Evolutionary conservation across 805 yeast genomes (phyloP).

Genomic region (Schwanniomyces vanrijiae): DNA sequence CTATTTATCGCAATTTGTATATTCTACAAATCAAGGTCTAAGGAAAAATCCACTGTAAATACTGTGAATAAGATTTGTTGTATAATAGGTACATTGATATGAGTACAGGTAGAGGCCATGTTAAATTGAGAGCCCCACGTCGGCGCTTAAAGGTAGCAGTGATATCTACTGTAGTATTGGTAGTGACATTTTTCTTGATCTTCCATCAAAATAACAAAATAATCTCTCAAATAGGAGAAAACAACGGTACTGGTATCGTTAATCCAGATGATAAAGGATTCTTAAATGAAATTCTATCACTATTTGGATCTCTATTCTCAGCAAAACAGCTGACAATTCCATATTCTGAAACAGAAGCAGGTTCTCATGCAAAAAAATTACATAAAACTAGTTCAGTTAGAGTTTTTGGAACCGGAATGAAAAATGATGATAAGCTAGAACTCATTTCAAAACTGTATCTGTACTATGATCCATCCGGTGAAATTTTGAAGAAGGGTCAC

Average conservation of each 20-base stretch:
- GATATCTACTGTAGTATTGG: neutral
- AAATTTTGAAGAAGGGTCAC: slow-evolving; percentile 32
- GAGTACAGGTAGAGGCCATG: neutral
- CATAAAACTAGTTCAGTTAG: slow-evolving; percentile 4
- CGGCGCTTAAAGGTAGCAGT: neutral
- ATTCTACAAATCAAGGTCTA: too few relatives aligned
- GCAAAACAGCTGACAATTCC: slow-evolving; percentile 11
- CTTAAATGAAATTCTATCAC: neutral
- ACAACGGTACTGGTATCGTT: neutral
- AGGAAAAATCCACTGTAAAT: too few relatives aligned
- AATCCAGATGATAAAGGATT: neutral
- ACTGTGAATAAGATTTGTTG: neutral
- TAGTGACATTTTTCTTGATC: neutral
- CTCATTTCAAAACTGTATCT: slow-evolving; percentile 4
- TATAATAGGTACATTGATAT: neutral
- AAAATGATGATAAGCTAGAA: slow-evolving; percentile 5
- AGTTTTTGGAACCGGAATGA: slow-evolving; percentile 3
- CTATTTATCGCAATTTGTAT: neutral
- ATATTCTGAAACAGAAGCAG: slow-evolving; percentile 11
- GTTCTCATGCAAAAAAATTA: slow-evolving; percentile 7
- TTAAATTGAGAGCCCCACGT: neutral
- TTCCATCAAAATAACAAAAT: neutral
- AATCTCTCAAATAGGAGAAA: neutral
- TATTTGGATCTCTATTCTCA: neutral
- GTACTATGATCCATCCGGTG: slow-evolving; percentile 8